Evolutionary conservation across 1,139 yeast species (phyloP), one percentile per base, ranked within the genome.

Genomic region (Fermentozyma sake): DNA sequence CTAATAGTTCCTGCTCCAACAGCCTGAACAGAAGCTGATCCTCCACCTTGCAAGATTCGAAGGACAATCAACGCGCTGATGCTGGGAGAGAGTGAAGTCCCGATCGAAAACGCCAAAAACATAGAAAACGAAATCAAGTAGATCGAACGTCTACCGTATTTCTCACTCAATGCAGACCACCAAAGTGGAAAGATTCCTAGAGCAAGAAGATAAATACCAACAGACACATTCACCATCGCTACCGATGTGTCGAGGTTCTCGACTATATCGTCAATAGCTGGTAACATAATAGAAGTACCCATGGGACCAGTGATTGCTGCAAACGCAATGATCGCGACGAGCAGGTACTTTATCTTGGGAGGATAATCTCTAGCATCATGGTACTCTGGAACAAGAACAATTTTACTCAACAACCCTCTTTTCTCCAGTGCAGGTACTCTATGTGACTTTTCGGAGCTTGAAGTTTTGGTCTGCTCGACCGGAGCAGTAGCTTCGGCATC

Each of bases 1-100:
- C 84, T 73, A 23, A 86, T 76, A 1, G 95, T 83, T 3, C 95
- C 95, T 0, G 95, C 95, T 1, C 95, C 95, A 5, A 85, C 86
- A 3, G 93, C 76, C 52, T 85, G 95, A 1, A 85, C 95, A 23
- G 89, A 76, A 0, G 94, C 93, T 2, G 89, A 80, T 31, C 84
- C 76, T 0, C 86, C 93, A 33, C 95, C 95, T 26, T 81, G 69
- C 3, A 84, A 52, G 10, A 82, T 73, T 41, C 95, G 66, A 30
- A 85, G 71, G 1, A 72, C 76, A 44, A 85, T 80, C 28, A 86
- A 65, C 26, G 76, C 65, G 2, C 68, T 68, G 21, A 86, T 79
- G 32, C 58, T 65, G 2, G 77, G 79, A 1, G 87, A 61, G 18
- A 80, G 52, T 0, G 95, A 77, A 40, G 86, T 72, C 2, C 93